These are phyloP conservation scores for Entomortierella chlamydospora DNA, from an alignment of 192 early-diverging fungal genomes.

Conservation along the genomic window DNA sequence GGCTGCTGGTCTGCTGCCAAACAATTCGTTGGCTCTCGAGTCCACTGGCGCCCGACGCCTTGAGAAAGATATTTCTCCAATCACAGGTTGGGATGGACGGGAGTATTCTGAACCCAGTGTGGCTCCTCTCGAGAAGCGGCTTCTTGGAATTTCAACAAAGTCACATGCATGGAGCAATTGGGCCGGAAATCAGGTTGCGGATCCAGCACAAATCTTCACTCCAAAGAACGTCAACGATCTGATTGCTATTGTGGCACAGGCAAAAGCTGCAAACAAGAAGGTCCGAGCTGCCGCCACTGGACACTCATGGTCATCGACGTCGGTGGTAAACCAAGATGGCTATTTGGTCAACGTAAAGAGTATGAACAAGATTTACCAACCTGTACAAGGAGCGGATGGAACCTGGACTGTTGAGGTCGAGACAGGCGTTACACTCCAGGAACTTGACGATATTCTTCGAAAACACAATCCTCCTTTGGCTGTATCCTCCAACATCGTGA, in stretches of 20 bases:
- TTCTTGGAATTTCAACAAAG: no score
- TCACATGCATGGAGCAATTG: conserved; percentile 29
- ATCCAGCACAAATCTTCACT: conserved; percentile 38
- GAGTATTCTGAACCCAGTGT: no score
- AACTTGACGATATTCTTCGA: conserved; percentile 28
- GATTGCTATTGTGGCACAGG: conserved; percentile 15
- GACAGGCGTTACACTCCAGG: conserved; percentile 25
- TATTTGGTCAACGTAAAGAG: conserved; percentile 35
- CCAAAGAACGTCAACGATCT: conserved; percentile 35
- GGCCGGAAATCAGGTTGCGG: conserved; percentile 19
- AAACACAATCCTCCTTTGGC: conserved; percentile 49
- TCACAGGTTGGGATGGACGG: no score
- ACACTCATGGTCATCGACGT: conserved; percentile 35
- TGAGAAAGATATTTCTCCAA: no score
- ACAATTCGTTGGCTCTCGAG: no score
- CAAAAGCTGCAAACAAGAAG: conserved; percentile 12
- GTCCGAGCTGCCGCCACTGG: conserved; percentile 42
- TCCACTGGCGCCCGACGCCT: no score
- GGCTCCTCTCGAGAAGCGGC: no score
- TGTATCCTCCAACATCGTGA: conserved; percentile 27
- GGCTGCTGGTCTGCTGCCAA: no score
- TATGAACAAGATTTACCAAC: conserved; percentile 10
- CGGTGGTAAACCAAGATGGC: conserved; percentile 10
- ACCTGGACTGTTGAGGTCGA: conserved; percentile 40
- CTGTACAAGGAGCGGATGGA: conserved; percentile 1